Evolutionary conservation across 2,329 filamentous ascomycete species (phyloP).

Genomic region (Aspergillus bombycis): DNA sequence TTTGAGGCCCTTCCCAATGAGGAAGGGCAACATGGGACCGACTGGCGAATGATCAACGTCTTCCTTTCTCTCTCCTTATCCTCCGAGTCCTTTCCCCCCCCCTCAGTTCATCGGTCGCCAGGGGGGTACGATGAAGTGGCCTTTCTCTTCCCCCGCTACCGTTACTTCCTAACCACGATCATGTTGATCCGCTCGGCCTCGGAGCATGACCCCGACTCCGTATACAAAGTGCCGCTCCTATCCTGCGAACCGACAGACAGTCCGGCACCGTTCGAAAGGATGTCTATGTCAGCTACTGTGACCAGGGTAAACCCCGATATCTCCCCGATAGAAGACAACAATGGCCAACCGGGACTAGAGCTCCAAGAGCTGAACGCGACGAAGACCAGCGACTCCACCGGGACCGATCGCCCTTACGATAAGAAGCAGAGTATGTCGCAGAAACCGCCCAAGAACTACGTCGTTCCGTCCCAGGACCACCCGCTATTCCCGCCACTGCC

Average conservation of each 20-base stretch:
- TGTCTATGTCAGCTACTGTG: background rate
- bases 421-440: background rate
- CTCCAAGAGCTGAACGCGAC: constrained; percentile 7
- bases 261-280: background rate
- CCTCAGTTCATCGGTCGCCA: too few species aligned
- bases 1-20: constrained; percentile 4
- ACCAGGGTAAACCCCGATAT: background rate
- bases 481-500: constrained; percentile 79
- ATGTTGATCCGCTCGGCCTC: background rate
- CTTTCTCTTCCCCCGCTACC: background rate
- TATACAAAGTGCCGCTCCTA: constrained; percentile 3
- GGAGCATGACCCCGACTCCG: background rate
- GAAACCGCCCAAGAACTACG: constrained; percentile 3
- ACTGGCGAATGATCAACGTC: background rate
- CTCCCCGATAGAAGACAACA: background rate
- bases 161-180: background rate
- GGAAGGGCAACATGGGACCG: constrained; percentile 5
- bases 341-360: constrained; percentile 4
- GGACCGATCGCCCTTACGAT: constrained; percentile 19
- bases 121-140: background rate
- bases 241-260: background rate
- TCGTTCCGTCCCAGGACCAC: constrained; percentile 20
- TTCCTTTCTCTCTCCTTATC: background rate
- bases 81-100: background rate
- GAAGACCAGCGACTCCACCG: constrained; percentile 7